Conservation (phyloP, 805 yeast species). For the Lachancea meyersii region DNA sequence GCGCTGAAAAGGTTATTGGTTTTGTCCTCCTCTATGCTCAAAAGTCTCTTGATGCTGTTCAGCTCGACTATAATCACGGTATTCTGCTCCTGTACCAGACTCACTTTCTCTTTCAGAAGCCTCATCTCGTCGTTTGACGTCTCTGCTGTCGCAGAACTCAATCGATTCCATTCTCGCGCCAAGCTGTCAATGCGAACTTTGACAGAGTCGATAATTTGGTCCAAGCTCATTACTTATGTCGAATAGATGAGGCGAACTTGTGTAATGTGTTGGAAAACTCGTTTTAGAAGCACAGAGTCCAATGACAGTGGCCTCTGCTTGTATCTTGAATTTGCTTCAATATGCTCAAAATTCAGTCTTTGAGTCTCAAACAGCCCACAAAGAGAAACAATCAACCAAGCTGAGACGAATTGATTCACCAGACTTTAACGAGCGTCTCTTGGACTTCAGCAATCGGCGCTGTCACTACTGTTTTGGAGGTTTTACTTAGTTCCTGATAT, state of each 20-base stretch:
- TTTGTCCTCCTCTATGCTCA: constrained; percentile 7
- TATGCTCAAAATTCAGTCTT: too few species aligned
- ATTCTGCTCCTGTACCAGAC: constrained; percentile 18
- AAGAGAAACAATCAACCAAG: too few species aligned
- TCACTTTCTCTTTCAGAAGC: constrained; percentile 14
- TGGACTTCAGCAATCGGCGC: neutral
- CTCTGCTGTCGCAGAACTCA: constrained; percentile 6
- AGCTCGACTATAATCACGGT: constrained; percentile 18
- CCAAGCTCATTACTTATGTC: constrained; percentile 10
- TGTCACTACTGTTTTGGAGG: neutral
- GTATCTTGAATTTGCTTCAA: constrained; percentile 3
- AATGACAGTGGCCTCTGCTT: too few species aligned
- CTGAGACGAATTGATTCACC: too few species aligned
- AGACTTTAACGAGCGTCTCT: too few species aligned
- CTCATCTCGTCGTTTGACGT: constrained; percentile 11
- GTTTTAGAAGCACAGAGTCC: too few species aligned
- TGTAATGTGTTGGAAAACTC: too few species aligned
- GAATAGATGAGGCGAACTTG: neutral
- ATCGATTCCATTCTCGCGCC: constrained; percentile 15
- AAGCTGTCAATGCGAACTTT: constrained; percentile 14
- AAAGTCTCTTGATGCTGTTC: constrained; percentile 12
- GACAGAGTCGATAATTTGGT: constrained; percentile 10
- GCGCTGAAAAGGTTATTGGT: constrained; percentile 10
- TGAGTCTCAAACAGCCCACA: too few species aligned
- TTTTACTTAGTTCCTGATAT: neutral